Conservation (phyloP, 2,329 filamentous ascomycete genomes). For the Fusarium sp. region DNA sequence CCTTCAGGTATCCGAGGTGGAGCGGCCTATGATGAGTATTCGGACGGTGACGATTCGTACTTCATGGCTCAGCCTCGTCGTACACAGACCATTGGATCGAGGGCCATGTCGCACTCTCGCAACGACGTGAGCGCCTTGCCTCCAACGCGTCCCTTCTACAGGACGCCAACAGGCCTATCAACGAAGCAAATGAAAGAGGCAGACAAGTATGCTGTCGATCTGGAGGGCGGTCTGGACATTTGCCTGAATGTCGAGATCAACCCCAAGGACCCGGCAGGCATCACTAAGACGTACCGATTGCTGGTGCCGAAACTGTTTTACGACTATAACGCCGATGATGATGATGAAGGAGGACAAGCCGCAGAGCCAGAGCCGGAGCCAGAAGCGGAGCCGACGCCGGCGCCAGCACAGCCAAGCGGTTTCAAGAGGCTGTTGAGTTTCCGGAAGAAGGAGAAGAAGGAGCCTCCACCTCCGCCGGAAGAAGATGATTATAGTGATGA, state of each 20-base stretch:
- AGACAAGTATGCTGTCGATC: conserved; percentile 72
- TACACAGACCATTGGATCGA: conserved; percentile 47
- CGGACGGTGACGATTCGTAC: conserved; percentile 67
- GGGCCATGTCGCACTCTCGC: conserved; percentile 46
- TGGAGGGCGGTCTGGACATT: conserved; percentile 88
- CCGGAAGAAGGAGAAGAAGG: conserved; percentile 51
- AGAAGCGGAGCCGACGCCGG: conserved; percentile 25
- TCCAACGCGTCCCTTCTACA: conserved; percentile 65
- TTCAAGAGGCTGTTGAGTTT: conserved; percentile 62
- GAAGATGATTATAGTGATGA: conserved; percentile 46
- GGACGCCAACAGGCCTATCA: conserved; percentile 77
- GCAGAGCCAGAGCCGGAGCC: not conserved
- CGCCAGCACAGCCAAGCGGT: conserved; percentile 48
- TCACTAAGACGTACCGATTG: conserved; percentile 87
- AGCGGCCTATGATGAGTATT: conserved; percentile 61
- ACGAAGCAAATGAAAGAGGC: conserved; percentile 69
- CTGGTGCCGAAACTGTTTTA: conserved; percentile 84
- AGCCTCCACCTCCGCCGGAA: conserved; percentile 31
- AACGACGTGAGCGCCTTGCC: conserved; percentile 41
- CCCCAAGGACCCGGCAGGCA: conserved; percentile 85
- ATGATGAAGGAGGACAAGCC: conserved; percentile 53
- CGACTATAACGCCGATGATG: conserved; percentile 60
- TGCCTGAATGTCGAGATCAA: conserved; percentile 91
- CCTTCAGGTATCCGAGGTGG: conserved; percentile 56
- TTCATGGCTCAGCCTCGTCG: conserved; percentile 60